Conservation (phyloP, 2,329 filamentous ascomycete genomes). For the Diaporthe sp. region DNA sequence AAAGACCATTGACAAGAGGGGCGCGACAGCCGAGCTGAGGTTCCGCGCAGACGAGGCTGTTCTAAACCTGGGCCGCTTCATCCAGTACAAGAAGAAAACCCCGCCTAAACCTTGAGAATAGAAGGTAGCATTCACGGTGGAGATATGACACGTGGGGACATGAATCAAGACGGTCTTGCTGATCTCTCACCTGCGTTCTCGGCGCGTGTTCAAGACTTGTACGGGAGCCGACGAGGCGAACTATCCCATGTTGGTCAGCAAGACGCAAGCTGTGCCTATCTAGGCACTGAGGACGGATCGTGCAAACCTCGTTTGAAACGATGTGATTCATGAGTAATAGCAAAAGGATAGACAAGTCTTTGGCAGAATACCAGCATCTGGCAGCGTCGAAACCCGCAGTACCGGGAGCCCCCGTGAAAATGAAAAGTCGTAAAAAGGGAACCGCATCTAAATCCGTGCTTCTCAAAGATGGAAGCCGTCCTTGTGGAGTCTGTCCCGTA, state of each 20-base stretch:
- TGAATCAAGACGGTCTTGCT: conserved; percentile 1
- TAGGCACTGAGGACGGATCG: conserved; percentile 27
- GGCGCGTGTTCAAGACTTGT: not conserved
- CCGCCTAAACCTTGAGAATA: conserved; percentile 47
- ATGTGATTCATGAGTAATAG: conserved; percentile 30
- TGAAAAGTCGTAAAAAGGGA: not conserved
- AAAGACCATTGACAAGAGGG: conserved; percentile 72
- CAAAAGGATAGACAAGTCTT: conserved; percentile 17
- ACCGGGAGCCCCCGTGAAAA: not conserved
- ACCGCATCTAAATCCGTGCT: conserved; percentile 6
- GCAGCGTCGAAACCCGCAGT: not conserved
- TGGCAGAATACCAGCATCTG: not conserved
- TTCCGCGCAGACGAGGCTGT: conserved; percentile 70
- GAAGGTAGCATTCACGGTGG: conserved; percentile 17
- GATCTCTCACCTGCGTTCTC: conserved; percentile 26
- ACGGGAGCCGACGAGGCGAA: not conserved
- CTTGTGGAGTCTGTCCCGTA: conserved; percentile 28
- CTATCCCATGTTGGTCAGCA: conserved; percentile 34
- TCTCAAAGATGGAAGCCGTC: not conserved
- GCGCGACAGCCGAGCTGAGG: conserved; percentile 66
- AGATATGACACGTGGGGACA: not conserved
- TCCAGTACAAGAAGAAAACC: conserved; percentile 75
- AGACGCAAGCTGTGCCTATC: conserved; percentile 26
- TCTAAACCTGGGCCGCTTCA: conserved; percentile 71
- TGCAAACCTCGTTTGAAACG: conserved; percentile 31